Evolutionary conservation across 2,329 filamentous ascomycete species (phyloP), one percentile per base, ranked within the genome.

Genomic region (Knufia petricola): DNA sequence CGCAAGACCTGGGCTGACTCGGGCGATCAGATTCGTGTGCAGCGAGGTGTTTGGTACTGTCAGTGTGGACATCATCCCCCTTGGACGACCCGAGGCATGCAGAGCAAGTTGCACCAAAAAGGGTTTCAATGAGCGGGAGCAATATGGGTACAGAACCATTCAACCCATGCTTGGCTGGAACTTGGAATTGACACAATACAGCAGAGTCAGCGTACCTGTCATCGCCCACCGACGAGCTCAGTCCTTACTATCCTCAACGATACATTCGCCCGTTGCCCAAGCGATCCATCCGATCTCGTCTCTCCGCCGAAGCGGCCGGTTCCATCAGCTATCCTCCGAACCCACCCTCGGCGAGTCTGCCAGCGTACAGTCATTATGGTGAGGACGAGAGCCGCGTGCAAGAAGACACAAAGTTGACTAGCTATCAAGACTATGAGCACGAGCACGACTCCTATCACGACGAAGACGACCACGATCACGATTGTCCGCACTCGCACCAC

Each of bases 221-320:
- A 59, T 66, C 68, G 60, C 69, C 71, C 26, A 28, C 26, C 57
- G 87, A 95, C 72, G 84, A 84, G 51, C 76, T 81, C 55, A 92
- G 87, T 52, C 80, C 85, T 51, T 74, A 87, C 61, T 94, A 86
- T 64, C 87, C 87, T 57, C 86, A 94, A 64, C 83, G 92, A 66
- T 85, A 90, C 52, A 98, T 98, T 64, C 84, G 88, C 63, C 92
- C 92, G 49, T 72, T 98, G 52, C 92, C 92, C 37, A 92, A 86
- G 69, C 84, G 88, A 61, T 84, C 86, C 55, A 76, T 98, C 48
- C 86, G 89, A 60, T 88, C 92, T 64, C 82, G 87, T 49, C 74
- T 98, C 46, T 89, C 90, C 26, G 83, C 86, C 52, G 87, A 94
- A 64, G 82, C 85, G 59, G 87, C 85, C 49, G 82, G 84, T 46